Evolutionary conservation across 352 stramenopile species (phyloP).

Genomic region (Thraustotheca clavata): DNA sequence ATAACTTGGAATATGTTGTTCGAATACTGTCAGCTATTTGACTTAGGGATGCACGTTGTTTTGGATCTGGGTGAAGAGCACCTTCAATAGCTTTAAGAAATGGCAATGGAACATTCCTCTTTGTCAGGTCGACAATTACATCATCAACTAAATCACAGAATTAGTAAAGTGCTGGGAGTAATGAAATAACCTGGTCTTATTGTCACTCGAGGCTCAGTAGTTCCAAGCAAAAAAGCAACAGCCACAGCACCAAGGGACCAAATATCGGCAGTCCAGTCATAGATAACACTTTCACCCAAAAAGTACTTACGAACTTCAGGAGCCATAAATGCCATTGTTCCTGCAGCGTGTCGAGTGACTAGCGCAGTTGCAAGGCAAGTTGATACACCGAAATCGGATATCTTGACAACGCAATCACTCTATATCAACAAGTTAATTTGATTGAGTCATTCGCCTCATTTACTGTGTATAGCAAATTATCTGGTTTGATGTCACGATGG

Average conservation of each 20-base stretch:
- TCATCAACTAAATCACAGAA: slow-evolving; percentile 38
- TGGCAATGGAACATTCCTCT: slow-evolving; percentile 25
- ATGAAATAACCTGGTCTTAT: slow-evolving; percentile 37
- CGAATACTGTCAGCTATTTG: slow-evolving; percentile 32
- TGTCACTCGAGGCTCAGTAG: slow-evolving; percentile 54
- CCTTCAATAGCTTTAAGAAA: slow-evolving; percentile 34
- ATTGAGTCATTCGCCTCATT: background rate
- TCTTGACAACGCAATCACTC: slow-evolving; percentile 58
- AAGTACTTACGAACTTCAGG: slow-evolving; percentile 71
- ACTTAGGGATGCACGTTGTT: slow-evolving; percentile 31
- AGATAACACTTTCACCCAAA: slow-evolving; percentile 54
- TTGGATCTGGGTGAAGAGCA: slow-evolving; percentile 38
- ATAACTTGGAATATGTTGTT: slow-evolving; percentile 19
- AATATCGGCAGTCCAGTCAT: slow-evolving; percentile 58
- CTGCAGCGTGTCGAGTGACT: slow-evolving; percentile 61
- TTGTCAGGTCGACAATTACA: slow-evolving; percentile 38
- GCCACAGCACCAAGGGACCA: slow-evolving; percentile 73
- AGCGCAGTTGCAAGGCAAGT: slow-evolving; percentile 64
- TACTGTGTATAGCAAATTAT: slow-evolving; percentile 67
- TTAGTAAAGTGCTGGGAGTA: background rate
- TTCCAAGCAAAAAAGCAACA: slow-evolving; percentile 56
- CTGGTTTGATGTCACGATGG: slow-evolving; percentile 70
- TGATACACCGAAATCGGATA: slow-evolving; percentile 78
- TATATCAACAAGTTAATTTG: slow-evolving; percentile 20
- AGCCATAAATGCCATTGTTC: slow-evolving; percentile 73